Evolutionary conservation across 2,329 filamentous ascomycete genomes (phyloP), one percentile per base, ranked within the genome.

Genomic region (Penicillium sp.): DNA sequence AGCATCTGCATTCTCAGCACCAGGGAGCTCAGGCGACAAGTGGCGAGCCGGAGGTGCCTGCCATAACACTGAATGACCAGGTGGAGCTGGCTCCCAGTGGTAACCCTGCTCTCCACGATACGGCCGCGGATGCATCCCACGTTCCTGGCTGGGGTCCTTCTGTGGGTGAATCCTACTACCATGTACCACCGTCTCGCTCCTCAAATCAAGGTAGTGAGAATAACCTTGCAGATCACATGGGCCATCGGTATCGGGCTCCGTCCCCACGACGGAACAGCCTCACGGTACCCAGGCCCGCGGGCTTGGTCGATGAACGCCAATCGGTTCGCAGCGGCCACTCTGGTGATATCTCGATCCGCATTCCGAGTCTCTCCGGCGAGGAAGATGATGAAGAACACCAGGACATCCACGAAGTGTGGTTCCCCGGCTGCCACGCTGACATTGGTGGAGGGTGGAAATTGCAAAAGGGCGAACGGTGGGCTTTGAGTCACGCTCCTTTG

Each of bases 341-440:
- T 1, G 59, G 57, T 9, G 38, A 39, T 4, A 43, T 59, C 4
- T 68, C 66, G 1, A 55, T 68, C 18, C 60, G 60, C 18, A 51
- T 66, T 1, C 64, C 65, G 6, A 50, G 53, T 13, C 46, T 47
- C 26, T 46, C 44, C 12, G 56, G 48, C 4, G 47, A 54, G 9
- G 58, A 65, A 9, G 47, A 50, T 4, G 61, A 61, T 12, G 66
- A 71, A 11, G 62, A 69, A 11, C 61, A 64, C 1, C 86, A 90
- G 60, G 85, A 91, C 55, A 85, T 91, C 41, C 79, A 87, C 50
- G 88, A 93, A 59, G 79, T 91, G 7, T 74, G 72, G 72, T 93
- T 93, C 59, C 76, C 86, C 0, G 88, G 88, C 7, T 83, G 84
- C 9, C 88, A 94, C 53, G 87, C 81, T 1, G 87, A 91, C 53